phyloP scores from a whole-genome alignment of 768 basidiomycete species.

The Sarcomyxa edulis region DNA sequence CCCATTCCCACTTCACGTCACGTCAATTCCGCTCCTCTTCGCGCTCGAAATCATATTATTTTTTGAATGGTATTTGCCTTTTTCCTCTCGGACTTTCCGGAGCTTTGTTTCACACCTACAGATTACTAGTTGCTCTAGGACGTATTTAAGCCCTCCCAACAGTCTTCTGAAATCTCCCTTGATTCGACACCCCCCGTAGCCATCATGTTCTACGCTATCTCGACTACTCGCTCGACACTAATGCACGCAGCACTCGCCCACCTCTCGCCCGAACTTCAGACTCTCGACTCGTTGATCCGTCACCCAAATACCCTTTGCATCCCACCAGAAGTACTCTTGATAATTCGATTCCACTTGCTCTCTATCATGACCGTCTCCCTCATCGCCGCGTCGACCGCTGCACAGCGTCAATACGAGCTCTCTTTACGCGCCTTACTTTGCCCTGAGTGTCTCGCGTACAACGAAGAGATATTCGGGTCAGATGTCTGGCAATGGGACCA shows the following conservation, averaged over 20 bases:
- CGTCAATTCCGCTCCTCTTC: slow-evolving; percentile 22
- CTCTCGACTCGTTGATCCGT: slow-evolving; percentile 33
- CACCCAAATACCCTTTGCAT: slow-evolving; percentile 18
- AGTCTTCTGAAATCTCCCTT: too few species aligned
- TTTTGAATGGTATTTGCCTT: too few species aligned
- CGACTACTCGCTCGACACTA: slow-evolving; percentile 38
- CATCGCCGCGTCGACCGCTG: slow-evolving; percentile 33
- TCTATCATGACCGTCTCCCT: slow-evolving; percentile 35
- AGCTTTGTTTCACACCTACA: too few species aligned
- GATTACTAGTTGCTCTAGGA: too few species aligned
- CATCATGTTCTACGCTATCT: too few species aligned
- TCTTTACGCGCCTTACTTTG: slow-evolving; percentile 38
- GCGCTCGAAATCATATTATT: too few species aligned
- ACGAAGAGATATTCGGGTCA: slow-evolving; percentile 48
- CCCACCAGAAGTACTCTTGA: slow-evolving; percentile 48
- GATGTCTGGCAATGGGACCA: slow-evolving; percentile 52
- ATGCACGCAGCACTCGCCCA: slow-evolving; percentile 49
- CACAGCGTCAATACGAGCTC: slow-evolving; percentile 35
- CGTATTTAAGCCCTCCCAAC: too few species aligned
- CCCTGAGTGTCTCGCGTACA: slow-evolving; percentile 43
- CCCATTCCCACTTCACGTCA: slow-evolving; percentile 27
- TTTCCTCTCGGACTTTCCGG: too few species aligned
- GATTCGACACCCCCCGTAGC: slow-evolving; percentile 19
- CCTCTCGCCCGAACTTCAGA: slow-evolving; percentile 38
- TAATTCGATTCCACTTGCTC: slow-evolving; percentile 45